Evolutionary conservation across 2,329 filamentous ascomycete species (phyloP).

Genomic region (Penicillium brevicompactum): DNA sequence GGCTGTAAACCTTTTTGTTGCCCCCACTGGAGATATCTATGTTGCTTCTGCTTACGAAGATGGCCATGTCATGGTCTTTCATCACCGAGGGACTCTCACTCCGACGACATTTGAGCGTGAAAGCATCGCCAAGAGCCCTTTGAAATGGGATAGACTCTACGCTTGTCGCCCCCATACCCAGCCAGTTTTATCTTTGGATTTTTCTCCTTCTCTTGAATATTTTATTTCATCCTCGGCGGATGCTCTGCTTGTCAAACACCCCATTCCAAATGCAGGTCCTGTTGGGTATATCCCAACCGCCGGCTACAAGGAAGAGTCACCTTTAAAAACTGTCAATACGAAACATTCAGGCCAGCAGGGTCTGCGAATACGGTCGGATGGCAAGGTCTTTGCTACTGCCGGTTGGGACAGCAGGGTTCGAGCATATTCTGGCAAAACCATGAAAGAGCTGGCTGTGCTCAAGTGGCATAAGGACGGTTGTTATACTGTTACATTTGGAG

Average conservation of each 20-base stretch:
- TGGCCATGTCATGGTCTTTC: slow-evolving; percentile 70
- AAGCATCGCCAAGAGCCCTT: slow-evolving; percentile 24
- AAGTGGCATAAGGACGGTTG: slow-evolving; percentile 93
- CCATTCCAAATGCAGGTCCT: slow-evolving; percentile 50
- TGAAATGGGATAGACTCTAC: slow-evolving; percentile 62
- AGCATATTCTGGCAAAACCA: slow-evolving; percentile 76
- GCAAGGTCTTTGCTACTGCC: slow-evolving; percentile 80
- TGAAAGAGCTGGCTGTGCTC: slow-evolving; percentile 86
- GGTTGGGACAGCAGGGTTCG: slow-evolving; percentile 86
- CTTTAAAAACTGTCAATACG: slow-evolving; percentile 69
- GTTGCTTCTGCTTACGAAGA: slow-evolving; percentile 83
- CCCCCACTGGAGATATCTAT: slow-evolving; percentile 53
- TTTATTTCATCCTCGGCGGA: slow-evolving; percentile 86
- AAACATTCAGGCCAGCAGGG: slow-evolving; percentile 90
- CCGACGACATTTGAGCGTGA: slow-evolving; percentile 31
- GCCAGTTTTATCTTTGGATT: slow-evolving; percentile 74
- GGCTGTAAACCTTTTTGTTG: slow-evolving; percentile 68
- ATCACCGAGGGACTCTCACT: slow-evolving; percentile 48
- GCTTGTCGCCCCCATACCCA: slow-evolving; percentile 71
- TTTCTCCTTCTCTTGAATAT: slow-evolving; percentile 52
- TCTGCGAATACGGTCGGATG: slow-evolving; percentile 75
- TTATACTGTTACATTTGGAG: slow-evolving; percentile 75
- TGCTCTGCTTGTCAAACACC: slow-evolving; percentile 74
- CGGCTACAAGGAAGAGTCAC: slow-evolving; percentile 36
- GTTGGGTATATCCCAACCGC: slow-evolving; percentile 7